Base-by-base conservation (phyloP, 805 yeast genomes). In the Debaryomyces hansenii region DNA sequence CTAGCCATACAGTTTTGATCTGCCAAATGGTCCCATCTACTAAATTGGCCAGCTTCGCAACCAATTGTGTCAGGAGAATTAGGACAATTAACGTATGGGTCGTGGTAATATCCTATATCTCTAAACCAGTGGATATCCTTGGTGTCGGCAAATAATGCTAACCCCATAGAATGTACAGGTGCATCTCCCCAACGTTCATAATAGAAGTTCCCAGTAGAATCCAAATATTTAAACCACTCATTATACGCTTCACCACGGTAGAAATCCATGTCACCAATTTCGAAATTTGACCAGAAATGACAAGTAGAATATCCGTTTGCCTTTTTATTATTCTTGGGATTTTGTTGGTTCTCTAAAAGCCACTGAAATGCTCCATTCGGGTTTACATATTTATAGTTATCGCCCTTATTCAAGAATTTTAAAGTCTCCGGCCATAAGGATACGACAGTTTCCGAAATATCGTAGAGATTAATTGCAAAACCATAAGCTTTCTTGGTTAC, bases 121-220 rank as follows among this genome's bases (percentile, higher is more conserved):
- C 89, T 77, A 61, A 90, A 90, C 94, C 96, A 90, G 60, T 90
- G 96, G 32, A 90, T 75, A 44, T 78, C 74, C 7, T 70, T 62
- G 54, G 79, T 84, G 55, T 85, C 90, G 6, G 84, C 87, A 60
- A 90, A 87, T 42, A 88, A 60, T 6, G 82, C 79, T 31, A 88
- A 64, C 0, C 92, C 96, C 37, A 90, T 58, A 2, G 90, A 81
- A 61, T 88, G 94, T 1, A 89, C 94, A 0, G 96, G 96, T 0
- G 96, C 96, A 69, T 89, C 96, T 2, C 96, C 96, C 96, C 96
- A 89, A 46, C 96, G 68, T 63, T 90, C 96, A 57, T 90, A 90
- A 63, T 87, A 90, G 58, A 89, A 89, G 4, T 92, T 92, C 15
- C 95, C 94, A 1, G 83, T 65, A 3, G 72, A 50, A 47, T 89